These are phyloP conservation scores for Ophiostoma tasmaniense DNA, from an alignment of 2,329 filamentous ascomycete genomes.

Conservation along the genomic window DNA sequence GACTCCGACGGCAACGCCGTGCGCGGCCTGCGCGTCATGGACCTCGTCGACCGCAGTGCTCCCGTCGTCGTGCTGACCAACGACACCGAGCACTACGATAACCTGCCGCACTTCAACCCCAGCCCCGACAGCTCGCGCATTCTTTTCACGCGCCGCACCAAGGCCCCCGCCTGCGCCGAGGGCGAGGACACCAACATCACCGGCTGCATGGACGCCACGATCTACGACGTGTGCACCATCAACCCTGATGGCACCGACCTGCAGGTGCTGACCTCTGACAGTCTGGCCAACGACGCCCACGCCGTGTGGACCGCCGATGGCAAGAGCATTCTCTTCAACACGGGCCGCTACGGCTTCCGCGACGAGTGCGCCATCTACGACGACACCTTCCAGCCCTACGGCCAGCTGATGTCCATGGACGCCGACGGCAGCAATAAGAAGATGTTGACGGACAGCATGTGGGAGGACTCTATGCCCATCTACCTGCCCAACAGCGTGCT, in stretches of 20 bases:
- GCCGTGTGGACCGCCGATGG: background rate
- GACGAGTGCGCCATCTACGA: background rate
- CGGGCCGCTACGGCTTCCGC: background rate
- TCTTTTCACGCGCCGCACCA: background rate
- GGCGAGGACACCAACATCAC: background rate
- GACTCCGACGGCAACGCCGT: too few relatives aligned
- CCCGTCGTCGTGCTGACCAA: too few relatives aligned
- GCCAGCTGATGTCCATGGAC: conserved; percentile 10
- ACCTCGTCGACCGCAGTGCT: too few relatives aligned
- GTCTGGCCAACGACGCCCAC: background rate
- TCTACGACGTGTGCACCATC: background rate
- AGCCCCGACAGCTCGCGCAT: background rate
- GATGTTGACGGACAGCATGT: conserved; percentile 6
- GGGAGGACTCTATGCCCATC: conserved; percentile 9
- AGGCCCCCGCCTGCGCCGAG: background rate
- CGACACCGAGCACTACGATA: too few relatives aligned
- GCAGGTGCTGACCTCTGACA: background rate
- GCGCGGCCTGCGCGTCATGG: too few relatives aligned
- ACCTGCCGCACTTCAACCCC: too few relatives aligned
- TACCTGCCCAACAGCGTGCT: background rate
- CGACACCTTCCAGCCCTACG: conserved; percentile 7
- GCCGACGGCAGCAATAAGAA: conserved; percentile 10
- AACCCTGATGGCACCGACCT: background rate
- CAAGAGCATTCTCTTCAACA: background rate
- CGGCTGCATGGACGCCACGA: conserved; percentile 7